These are phyloP conservation scores for Rauvolfia tetraphylla DNA, from an alignment of 257 asterid genomes.

Conservation along the genomic window DNA sequence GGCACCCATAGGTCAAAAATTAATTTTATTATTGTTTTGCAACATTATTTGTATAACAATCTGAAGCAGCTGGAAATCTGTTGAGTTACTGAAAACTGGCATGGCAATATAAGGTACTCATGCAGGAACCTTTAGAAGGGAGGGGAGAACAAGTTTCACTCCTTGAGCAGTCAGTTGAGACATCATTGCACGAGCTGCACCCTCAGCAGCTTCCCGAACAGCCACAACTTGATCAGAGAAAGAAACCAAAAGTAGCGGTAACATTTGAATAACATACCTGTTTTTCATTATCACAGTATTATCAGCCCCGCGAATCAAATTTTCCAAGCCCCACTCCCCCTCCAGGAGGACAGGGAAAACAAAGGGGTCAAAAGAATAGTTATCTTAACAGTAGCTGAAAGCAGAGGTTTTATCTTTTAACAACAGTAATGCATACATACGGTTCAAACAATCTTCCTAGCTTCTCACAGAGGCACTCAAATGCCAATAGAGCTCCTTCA, in stretches of 20 bases:
- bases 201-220: slow-evolving; percentile 97
- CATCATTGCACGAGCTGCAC: slow-evolving; percentile 99
- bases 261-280: slow-evolving; percentile 92
- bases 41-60: not conserved
- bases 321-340: not conserved
- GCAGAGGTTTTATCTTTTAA: not conserved
- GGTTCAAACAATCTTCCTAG: slow-evolving; percentile 98
- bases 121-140: slow-evolving; percentile 78
- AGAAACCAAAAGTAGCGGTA: slow-evolving; percentile 83
- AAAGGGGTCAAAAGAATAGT: not conserved
- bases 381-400: not conserved
- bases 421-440: slow-evolving; percentile 41
- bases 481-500: slow-evolving; percentile 93
- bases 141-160: slow-evolving; percentile 95
- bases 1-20: not conserved
- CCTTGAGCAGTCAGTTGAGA: slow-evolving; percentile 95
- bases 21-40: not conserved
- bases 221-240: slow-evolving; percentile 98
- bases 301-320: not conserved
- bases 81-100: slow-evolving; percentile 12
- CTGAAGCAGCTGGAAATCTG: not conserved
- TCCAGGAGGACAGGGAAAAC: not conserved
- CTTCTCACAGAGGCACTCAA: slow-evolving; percentile 94
- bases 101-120: slow-evolving; percentile 12
- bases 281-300: not conserved